Percentiles rank a stretch among this genome's conserved stretches.
These are phyloP conservation scores for Cymbomonas tetramitiformis DNA, from an alignment of 139 green algal genomes.

Conservation along the genomic window DNA sequence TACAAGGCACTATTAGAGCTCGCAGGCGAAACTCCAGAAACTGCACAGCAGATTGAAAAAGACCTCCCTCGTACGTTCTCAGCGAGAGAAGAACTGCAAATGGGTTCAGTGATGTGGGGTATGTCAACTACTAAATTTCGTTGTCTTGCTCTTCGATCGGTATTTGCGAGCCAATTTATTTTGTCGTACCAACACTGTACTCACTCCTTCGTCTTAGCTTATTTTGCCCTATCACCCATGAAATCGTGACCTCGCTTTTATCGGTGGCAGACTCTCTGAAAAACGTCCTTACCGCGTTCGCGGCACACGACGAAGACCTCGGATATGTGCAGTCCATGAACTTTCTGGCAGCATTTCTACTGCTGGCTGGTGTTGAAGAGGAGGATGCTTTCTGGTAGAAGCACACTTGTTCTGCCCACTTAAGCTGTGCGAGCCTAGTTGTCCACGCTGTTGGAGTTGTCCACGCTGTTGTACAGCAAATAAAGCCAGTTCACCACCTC, in stretches of 20 bases:
- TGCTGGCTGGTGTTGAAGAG: conserved; percentile 30
- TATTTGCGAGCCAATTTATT: not conserved
- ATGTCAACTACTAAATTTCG: not conserved
- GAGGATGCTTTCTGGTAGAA: conserved; percentile 40
- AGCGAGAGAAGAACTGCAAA: no score
- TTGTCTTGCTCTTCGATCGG: not conserved
- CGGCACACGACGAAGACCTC: conserved; percentile 17
- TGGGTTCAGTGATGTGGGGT: no score
- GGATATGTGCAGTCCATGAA: conserved; percentile 45
- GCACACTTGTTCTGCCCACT: no score
- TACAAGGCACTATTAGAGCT: not conserved
- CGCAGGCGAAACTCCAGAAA: not conserved
- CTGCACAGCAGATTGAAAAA: conserved; percentile 15
- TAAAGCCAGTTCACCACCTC: no score
- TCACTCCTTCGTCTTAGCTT: not conserved
- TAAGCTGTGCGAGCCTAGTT: no score
- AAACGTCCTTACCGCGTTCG: conserved; percentile 32
- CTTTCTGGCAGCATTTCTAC: conserved; percentile 33
- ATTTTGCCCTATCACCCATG: not conserved
- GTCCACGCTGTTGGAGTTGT: no score
- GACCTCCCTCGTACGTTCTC: not conserved
- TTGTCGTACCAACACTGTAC: not conserved
- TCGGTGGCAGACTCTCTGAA: conserved; percentile 1
- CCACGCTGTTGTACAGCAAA: no score
- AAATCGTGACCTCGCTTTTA: not conserved